Conservation (phyloP, 2,329 filamentous ascomycete species). For the Tolypocladium guangdongense region DNA sequence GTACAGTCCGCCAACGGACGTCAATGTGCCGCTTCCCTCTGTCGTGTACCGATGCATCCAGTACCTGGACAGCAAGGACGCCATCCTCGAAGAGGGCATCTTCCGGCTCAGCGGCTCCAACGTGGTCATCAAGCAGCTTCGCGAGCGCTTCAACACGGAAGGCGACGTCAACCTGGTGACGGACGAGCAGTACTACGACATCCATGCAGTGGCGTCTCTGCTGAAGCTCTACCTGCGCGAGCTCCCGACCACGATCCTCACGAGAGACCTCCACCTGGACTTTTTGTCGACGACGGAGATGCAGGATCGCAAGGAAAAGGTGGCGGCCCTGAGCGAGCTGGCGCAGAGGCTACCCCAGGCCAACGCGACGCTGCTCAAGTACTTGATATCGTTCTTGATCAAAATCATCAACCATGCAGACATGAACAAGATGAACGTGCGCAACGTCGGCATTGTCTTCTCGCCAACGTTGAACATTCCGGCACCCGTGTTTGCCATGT, state of each 20-base stretch:
- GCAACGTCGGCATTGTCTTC: conserved; percentile 96
- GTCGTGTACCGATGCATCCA: conserved; percentile 95
- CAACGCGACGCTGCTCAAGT: conserved; percentile 73
- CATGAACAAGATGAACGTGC: conserved; percentile 94
- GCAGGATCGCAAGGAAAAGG: conserved; percentile 62
- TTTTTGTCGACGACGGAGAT: conserved; percentile 81
- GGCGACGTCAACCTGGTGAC: conserved; percentile 79
- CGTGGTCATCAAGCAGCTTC: conserved; percentile 79
- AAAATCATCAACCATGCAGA: conserved; percentile 84
- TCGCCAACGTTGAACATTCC: conserved; percentile 95
- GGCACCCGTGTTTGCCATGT: conserved; percentile 84
- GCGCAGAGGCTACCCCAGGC: conserved; percentile 69
- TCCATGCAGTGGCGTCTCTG: conserved; percentile 88
- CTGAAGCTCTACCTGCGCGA: conserved; percentile 92
- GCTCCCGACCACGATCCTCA: conserved; percentile 82
- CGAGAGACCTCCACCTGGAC: conserved; percentile 78
- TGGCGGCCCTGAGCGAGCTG: conserved; percentile 63
- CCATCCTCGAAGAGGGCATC: conserved; percentile 81
- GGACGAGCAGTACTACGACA: conserved; percentile 82
- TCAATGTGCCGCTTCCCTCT: conserved; percentile 69
- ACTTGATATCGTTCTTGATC: conserved; percentile 80
- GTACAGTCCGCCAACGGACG: conserved; percentile 61
- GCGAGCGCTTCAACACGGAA: conserved; percentile 87
- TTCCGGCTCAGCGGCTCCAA: conserved; percentile 97
- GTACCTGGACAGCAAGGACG: conserved; percentile 76